Base-by-base conservation (phyloP, 169 alveolate genomes). In the Babesia caballi region DNA sequence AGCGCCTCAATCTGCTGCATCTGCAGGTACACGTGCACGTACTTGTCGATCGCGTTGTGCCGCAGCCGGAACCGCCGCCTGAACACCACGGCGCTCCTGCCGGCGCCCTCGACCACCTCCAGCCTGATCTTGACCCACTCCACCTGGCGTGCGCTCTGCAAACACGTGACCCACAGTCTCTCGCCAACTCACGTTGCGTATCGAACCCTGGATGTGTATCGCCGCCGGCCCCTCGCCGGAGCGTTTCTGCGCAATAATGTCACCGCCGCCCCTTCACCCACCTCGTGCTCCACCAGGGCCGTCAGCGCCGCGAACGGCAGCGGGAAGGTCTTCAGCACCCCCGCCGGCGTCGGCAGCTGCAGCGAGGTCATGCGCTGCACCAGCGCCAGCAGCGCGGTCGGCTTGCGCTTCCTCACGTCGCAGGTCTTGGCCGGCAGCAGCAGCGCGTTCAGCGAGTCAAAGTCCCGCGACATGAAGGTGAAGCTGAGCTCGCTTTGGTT, bases 321-420 rank as follows among this genome's bases (percentile, higher is more conserved):
- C 19, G 87, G 82, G 51, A 36, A 78, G 28, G 66, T 65, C 52
- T 78, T 66, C 21, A 58, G 9, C 15, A 68, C 59, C 38, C 87
- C 87, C 9, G 30, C 60, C 12, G 87, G 87, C 33, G 73, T 78
- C 21, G 84, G 87, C 27, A 78, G 49, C 50, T 78, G 9, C 19
- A 63, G 74, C 23, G 78, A 6, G 35, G 28, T 17, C 12, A 75
- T 63, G 27, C 44, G n/a, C 19, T 75, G 36, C 28, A 66, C 44
- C 21, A 78, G 66, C 0, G 54, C 65, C 44, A 38, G 15, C 12
- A 30, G 9, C 9, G 27, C 8, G 4, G 19, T 25, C 3, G 53
- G 4, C 7, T 2, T 32, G 51, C 21, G 6, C 4, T 42, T 33
- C 1, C 25, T 23, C 14, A 61, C 4, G 7, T 63, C 73, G 50